phyloP scores from a whole-genome alignment of 2,329 filamentous ascomycete genomes.

The Parafenestella ontariensis region DNA sequence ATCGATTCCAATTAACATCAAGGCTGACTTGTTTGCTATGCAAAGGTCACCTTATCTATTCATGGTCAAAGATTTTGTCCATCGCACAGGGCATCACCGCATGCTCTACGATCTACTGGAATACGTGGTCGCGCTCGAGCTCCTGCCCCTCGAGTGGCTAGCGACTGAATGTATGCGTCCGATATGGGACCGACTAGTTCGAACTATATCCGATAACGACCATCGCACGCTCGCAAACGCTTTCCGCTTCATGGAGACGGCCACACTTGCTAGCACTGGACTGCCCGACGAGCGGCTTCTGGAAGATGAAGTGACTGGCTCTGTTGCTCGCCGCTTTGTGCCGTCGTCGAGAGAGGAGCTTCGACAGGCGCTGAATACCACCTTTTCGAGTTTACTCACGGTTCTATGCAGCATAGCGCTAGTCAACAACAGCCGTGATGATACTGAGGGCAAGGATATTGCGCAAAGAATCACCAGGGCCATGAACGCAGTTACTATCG shows the following conservation, averaged over 20 bases:
- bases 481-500: slow-evolving; percentile 32
- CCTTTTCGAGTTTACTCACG: slow-evolving; percentile 45
- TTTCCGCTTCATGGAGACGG: slow-evolving; percentile 41
- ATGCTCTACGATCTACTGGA: slow-evolving; percentile 46
- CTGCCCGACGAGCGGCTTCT: slow-evolving; percentile 33
- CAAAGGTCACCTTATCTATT: slow-evolving; percentile 35
- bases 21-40: slow-evolving; percentile 37
- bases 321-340: slow-evolving; percentile 25
- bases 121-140: slow-evolving; percentile 42
- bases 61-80: slow-evolving; percentile 36
- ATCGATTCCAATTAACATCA: slow-evolving; percentile 30
- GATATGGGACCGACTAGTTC: slow-evolving; percentile 45
- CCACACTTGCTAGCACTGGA: slow-evolving; percentile 36
- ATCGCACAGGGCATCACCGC: slow-evolving; percentile 35
- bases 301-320: slow-evolving; percentile 24
- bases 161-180: slow-evolving; percentile 45
- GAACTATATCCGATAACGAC: slow-evolving; percentile 39
- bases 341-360: slow-evolving; percentile 36
- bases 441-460: slow-evolving; percentile 18
- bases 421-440: slow-evolving; percentile 28
- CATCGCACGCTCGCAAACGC: slow-evolving; percentile 31
- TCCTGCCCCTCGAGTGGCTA: slow-evolving; percentile 49
- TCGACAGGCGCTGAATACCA: slow-evolving; percentile 44
- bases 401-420: slow-evolving; percentile 44
- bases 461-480: slow-evolving; percentile 28